Percentiles rank a stretch among this genome's conserved stretches.
phyloP scores from a whole-genome alignment of 164 flowering plant species.

The Piper longum region DNA sequence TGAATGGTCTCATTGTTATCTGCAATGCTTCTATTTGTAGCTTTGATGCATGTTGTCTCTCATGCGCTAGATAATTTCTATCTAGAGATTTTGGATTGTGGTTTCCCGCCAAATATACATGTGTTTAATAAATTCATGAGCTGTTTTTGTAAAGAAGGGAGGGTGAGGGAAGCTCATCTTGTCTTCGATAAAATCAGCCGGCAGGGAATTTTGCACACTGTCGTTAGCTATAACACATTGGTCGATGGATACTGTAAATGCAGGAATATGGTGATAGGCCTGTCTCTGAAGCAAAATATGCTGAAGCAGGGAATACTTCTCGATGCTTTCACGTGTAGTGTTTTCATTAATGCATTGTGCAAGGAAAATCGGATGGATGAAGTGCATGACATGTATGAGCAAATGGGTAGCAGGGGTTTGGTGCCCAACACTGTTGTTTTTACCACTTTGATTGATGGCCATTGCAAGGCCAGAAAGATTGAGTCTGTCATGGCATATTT shows the following conservation, averaged over 20 bases:
- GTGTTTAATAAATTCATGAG: slow-evolving; percentile 55
- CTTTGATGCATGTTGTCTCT: no score
- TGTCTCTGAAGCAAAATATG: slow-evolving; percentile 41
- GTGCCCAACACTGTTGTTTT: slow-evolving; percentile 50
- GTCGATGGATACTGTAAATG: slow-evolving; percentile 42
- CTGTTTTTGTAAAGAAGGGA: slow-evolving; percentile 38
- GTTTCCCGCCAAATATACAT: slow-evolving; percentile 42
- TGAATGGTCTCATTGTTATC: no score
- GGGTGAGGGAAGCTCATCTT: no score
- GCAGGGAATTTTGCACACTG: slow-evolving; percentile 41
- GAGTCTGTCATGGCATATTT: slow-evolving; percentile 38
- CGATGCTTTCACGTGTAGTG: slow-evolving; percentile 68
- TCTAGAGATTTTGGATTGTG: slow-evolving; percentile 43
- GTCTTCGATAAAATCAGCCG: slow-evolving; percentile 29
- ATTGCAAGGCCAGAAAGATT: slow-evolving; percentile 40
- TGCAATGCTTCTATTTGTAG: no score
- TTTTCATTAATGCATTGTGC: slow-evolving; percentile 48
- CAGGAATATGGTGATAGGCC: slow-evolving; percentile 40
- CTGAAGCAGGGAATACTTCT: slow-evolving; percentile 23
- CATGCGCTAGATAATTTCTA: no score
- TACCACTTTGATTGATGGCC: slow-evolving; percentile 63
- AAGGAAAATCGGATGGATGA: slow-evolving; percentile 39
- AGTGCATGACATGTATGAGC: slow-evolving; percentile 36
- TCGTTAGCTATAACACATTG: no score
- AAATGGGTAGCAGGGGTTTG: slow-evolving; percentile 42